Conservation (phyloP, 1,284 basidiomycete genomes). For the Peniophora sp. region DNA sequence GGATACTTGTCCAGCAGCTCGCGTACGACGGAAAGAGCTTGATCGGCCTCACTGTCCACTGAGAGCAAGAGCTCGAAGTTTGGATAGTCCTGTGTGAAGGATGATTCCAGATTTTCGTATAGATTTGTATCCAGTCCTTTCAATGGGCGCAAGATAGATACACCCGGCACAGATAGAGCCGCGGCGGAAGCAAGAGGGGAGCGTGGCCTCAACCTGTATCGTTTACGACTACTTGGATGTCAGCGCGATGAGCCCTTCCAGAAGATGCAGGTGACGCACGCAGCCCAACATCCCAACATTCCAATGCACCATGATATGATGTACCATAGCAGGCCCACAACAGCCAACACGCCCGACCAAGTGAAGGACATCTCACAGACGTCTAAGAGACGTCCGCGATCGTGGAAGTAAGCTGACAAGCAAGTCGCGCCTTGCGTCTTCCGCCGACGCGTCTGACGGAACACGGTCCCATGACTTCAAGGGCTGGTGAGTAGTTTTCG, state of each 20-base stretch:
- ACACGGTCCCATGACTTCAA: no score
- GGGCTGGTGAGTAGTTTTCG: no score
- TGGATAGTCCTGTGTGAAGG: slow-evolving; percentile 83
- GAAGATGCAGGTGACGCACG: slow-evolving; percentile 45
- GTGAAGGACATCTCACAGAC: no score
- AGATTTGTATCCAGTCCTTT: slow-evolving; percentile 91
- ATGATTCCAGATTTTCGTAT: slow-evolving; percentile 88
- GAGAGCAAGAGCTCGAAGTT: slow-evolving; percentile 86
- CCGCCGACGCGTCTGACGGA: no score
- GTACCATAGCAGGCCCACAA: slow-evolving; percentile 65
- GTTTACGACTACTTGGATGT: slow-evolving; percentile 46
- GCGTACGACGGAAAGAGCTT: slow-evolving; percentile 71
- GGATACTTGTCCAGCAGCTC: slow-evolving; percentile 75
- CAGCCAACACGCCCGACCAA: slow-evolving; percentile 21
- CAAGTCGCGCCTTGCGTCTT: no score
- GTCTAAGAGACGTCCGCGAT: no score
- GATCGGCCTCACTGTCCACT: slow-evolving; percentile 76
- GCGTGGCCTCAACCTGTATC: slow-evolving; percentile 60
- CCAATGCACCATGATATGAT: slow-evolving; percentile 72
- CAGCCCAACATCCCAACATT: slow-evolving; percentile 60
- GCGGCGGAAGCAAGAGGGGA: slow-evolving; percentile 54
- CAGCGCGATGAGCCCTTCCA: slow-evolving; percentile 5
- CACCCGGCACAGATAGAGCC: slow-evolving; percentile 62
- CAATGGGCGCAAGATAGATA: slow-evolving; percentile 85
- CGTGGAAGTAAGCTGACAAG: no score